phyloP scores from a whole-genome alignment of 2,329 filamentous ascomycete genomes.

The Aspergillus sp. region DNA sequence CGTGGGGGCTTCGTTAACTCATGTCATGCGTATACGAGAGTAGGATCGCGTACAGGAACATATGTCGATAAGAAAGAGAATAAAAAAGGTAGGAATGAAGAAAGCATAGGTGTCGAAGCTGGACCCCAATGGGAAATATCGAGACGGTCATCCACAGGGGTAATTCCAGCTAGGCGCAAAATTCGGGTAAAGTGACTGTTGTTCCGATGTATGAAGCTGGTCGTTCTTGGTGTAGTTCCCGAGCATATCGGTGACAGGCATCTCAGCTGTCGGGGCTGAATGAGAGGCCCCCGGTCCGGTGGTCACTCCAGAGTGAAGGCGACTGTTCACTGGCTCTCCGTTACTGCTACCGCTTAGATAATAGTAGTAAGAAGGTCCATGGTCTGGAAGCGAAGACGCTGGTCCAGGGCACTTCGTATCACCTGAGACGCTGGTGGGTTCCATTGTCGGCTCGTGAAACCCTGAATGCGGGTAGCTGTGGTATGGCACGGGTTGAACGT shows the following conservation, averaged over 20 bases:
- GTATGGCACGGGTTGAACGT: slow-evolving; percentile 19
- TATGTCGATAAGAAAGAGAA: not conserved
- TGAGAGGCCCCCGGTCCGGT: slow-evolving; percentile 17
- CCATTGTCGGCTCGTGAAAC: slow-evolving; percentile 22
- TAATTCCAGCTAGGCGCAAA: slow-evolving; percentile 20
- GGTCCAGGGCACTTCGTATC: slow-evolving; percentile 14
- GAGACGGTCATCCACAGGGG: slow-evolving; percentile 13
- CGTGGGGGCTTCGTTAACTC: too few relatives aligned
- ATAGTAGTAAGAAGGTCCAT: slow-evolving; percentile 24
- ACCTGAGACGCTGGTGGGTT: slow-evolving; percentile 11
- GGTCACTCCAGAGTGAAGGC: slow-evolving; percentile 17
- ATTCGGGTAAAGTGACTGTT: slow-evolving; percentile 15
- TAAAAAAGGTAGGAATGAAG: not conserved
- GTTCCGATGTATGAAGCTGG: slow-evolving; percentile 21
- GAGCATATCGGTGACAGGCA: slow-evolving; percentile 24
- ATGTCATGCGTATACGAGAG: too few relatives aligned
- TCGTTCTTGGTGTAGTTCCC: slow-evolving; percentile 17
- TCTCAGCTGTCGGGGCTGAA: slow-evolving; percentile 6
- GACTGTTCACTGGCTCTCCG: slow-evolving; percentile 10
- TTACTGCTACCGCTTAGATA: slow-evolving; percentile 19
- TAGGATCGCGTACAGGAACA: too few relatives aligned
- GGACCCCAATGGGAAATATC: not conserved
- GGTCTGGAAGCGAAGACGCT: slow-evolving; percentile 9
- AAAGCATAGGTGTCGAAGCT: not conserved
- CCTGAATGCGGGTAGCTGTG: slow-evolving; percentile 20